These are phyloP conservation scores for Fusarium bulbicola DNA, from an alignment of 2,329 filamentous ascomycete species.

Conservation along the genomic window DNA sequence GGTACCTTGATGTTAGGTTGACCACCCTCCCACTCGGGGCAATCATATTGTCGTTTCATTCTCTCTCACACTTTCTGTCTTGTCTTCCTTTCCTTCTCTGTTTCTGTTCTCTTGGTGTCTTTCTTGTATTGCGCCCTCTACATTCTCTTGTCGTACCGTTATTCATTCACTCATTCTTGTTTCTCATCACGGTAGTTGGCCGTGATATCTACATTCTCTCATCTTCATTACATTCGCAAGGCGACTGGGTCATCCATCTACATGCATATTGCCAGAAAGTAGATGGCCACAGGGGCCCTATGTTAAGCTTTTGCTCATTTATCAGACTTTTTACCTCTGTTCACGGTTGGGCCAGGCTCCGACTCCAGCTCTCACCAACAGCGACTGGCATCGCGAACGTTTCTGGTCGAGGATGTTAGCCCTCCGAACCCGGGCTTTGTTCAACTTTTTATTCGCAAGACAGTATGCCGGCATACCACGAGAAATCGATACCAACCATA, in stretches of 20 bases:
- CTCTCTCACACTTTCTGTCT: slow-evolving; percentile 30
- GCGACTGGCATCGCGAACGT: slow-evolving; percentile 51
- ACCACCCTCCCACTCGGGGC: slow-evolving; percentile 24
- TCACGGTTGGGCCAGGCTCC: slow-evolving; percentile 20
- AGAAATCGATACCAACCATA: slow-evolving; percentile 29
- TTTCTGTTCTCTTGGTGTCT: slow-evolving; percentile 27
- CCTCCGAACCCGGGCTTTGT: slow-evolving; percentile 58
- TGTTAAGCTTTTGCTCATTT: slow-evolving; percentile 30
- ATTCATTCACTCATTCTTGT: slow-evolving; percentile 25
- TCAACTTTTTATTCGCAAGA: slow-evolving; percentile 60
- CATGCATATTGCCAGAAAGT: slow-evolving; percentile 37
- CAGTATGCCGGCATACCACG: slow-evolving; percentile 64
- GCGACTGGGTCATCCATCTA: slow-evolving; percentile 41
- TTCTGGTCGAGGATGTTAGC: slow-evolving; percentile 44
- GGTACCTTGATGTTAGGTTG: slow-evolving; percentile 16
- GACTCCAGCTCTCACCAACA: slow-evolving; percentile 19
- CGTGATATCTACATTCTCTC: slow-evolving; percentile 21
- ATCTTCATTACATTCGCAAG: slow-evolving; percentile 17
- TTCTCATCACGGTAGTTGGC: slow-evolving; percentile 13
- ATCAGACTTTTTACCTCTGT: slow-evolving; percentile 13
- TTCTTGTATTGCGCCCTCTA: slow-evolving; percentile 30
- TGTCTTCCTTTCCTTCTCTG: slow-evolving; percentile 24
- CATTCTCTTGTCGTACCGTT: slow-evolving; percentile 17
- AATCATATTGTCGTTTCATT: slow-evolving; percentile 33
- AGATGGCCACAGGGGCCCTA: slow-evolving; percentile 40